These are phyloP conservation scores for Penicillium nordicum DNA, from an alignment of 2,329 filamentous ascomycete genomes.

Conservation along the genomic window DNA sequence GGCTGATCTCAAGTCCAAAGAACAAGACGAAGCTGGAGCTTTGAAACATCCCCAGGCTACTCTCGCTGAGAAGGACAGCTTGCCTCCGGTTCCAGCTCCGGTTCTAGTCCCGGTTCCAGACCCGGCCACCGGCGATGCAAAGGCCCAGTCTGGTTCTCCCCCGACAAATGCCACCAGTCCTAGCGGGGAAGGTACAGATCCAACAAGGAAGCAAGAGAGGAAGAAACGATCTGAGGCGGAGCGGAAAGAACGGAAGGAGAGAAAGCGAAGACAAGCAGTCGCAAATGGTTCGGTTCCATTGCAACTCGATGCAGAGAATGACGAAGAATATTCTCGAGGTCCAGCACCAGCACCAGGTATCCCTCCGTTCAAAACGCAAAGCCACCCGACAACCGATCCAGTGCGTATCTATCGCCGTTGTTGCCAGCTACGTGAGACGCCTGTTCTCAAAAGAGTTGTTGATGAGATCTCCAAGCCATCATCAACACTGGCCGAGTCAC, in stretches of 20 bases:
- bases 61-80: conserved; percentile 53
- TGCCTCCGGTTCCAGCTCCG: neutral
- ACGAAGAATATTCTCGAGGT: conserved; percentile 53
- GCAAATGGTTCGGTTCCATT: conserved; percentile 83
- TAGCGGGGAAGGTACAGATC: conserved; percentile 39
- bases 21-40: conserved; percentile 69
- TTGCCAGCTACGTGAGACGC: conserved; percentile 88
- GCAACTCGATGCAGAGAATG: conserved; percentile 69
- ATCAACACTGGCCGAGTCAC: conserved; percentile 60
- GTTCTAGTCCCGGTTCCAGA: neutral
- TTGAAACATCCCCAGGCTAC: conserved; percentile 63
- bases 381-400: conserved; percentile 81
- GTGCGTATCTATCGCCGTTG: conserved; percentile 90
- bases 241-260: conserved; percentile 85
- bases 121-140: neutral
- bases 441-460: conserved; percentile 85
- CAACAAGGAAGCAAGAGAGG: conserved; percentile 82
- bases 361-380: conserved; percentile 53
- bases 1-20: conserved; percentile 58
- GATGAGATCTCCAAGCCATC: conserved; percentile 74
- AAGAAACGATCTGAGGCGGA: conserved; percentile 94
- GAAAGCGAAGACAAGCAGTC: conserved; percentile 77
- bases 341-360: conserved; percentile 27
- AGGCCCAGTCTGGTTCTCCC: conserved; percentile 10
- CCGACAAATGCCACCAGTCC: conserved; percentile 15